phyloP scores from a whole-genome alignment of 148 eudicot species.

The Gaultheria prostrata region DNA sequence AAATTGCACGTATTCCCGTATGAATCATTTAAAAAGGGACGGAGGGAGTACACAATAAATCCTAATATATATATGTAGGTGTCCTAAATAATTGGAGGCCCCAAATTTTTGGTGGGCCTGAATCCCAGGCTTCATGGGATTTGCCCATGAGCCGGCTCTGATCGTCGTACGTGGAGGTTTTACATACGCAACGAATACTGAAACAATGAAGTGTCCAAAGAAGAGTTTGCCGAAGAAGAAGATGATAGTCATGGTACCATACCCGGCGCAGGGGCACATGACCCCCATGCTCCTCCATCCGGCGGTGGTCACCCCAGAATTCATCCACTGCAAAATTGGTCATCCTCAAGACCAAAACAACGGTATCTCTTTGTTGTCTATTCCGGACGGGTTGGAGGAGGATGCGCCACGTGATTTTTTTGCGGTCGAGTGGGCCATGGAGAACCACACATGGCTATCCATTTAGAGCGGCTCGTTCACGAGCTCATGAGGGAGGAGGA shows the following conservation, averaged over 20 bases:
- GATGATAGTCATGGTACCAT: conserved; percentile 38
- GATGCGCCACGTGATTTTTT: conserved; percentile 36
- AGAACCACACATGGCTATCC: conserved; percentile 32
- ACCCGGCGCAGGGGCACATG: conserved; percentile 57
- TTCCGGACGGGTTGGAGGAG: conserved; percentile 34
- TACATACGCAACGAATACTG: too few species aligned
- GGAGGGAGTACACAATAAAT: too few species aligned
- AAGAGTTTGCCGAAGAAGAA: background rate
- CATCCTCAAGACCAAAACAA: background rate
- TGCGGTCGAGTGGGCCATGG: conserved; percentile 45
- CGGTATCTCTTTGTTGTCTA: conserved; percentile 18
- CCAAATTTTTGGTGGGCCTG: too few species aligned
- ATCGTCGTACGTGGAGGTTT: too few species aligned
- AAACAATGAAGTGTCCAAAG: background rate
- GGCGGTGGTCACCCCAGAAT: conserved; percentile 33
- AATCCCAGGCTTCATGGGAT: too few species aligned
- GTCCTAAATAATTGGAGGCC: too few species aligned
- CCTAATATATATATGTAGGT: too few species aligned
- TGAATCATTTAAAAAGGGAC: too few species aligned
- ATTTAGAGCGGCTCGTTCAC: conserved; percentile 25
- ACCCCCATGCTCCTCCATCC: conserved; percentile 45
- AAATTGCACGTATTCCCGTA: too few species aligned
- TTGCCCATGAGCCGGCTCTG: too few species aligned
- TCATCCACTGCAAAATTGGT: conserved; percentile 35
- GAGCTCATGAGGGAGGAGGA: conserved; percentile 7